phyloP scores from a whole-genome alignment of 495 filamentous ascomycete genomes.

The Apodospora peruviana region DNA sequence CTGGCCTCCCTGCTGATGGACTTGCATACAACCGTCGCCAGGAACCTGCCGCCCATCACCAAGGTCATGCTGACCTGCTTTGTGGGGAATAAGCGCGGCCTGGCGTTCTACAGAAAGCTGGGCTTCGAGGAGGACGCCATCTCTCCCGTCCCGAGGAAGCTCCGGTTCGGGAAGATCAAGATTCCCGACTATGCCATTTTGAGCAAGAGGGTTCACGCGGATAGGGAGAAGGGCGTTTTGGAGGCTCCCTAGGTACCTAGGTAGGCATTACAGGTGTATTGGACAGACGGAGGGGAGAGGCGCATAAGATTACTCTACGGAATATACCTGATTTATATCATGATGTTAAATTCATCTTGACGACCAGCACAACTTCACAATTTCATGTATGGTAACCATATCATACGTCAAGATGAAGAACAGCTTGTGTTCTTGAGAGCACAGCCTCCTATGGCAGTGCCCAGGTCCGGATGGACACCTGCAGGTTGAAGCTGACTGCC shows the following conservation, averaged over 20 bases:
- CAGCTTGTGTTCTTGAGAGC: too few species aligned
- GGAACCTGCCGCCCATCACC: constrained; percentile 45
- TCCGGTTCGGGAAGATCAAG: constrained; percentile 60
- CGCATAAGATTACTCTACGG: too few species aligned
- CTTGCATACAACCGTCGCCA: constrained; percentile 36
- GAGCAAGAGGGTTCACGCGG: constrained; percentile 37
- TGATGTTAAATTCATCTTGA: neutral
- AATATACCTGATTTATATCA: neutral
- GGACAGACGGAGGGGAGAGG: too few species aligned
- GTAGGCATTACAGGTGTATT: too few species aligned
- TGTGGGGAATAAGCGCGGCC: constrained; percentile 54
- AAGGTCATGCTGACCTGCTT: constrained; percentile 89
- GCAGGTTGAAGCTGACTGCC: too few species aligned
- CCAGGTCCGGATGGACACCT: too few species aligned
- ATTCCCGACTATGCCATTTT: constrained; percentile 66
- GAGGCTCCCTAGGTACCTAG: too few species aligned
- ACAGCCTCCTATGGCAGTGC: too few species aligned
- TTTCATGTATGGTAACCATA: too few species aligned
- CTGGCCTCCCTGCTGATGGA: constrained; percentile 39
- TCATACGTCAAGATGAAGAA: too few species aligned
- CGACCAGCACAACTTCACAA: neutral
- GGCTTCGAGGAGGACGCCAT: constrained; percentile 66
- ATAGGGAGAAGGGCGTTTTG: neutral
- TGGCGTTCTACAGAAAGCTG: constrained; percentile 59
- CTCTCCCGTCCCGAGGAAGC: constrained; percentile 54